Base-by-base conservation (phyloP, 345 rosid genomes). In the Linum trigynum region DNA sequence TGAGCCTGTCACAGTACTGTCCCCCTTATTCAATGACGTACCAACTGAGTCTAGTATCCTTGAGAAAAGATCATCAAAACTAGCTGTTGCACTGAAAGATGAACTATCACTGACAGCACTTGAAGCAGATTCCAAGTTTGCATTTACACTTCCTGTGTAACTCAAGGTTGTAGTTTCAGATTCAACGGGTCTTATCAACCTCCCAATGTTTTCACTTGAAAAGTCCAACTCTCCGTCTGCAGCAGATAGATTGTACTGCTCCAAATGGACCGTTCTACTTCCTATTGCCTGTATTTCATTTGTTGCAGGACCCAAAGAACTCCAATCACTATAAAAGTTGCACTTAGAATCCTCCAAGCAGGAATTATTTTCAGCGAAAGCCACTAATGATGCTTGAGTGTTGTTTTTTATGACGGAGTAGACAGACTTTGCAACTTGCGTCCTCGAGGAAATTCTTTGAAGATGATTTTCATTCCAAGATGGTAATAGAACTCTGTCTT, bases 11-110 rank as follows among this genome's bases (percentile, higher is more conserved):
- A 86, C 64, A 55, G 76, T 74, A 71, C 64, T 72, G 64, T 81
- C 90, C 73, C 86, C 90, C 55, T 84, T 77, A 65, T 65, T 80
- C 23, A 86, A 61, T 55, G 91, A 84, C 63, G 82, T 71, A 32
- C 74, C 76, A 66, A 88, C 39, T 39, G 94, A 80, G 12, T 78
- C 80, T 59, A 69, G 73, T 51, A 77, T 55, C 56, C 78, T 81
- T 43, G 84, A 74, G 41, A 83, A 59, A 69, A 83, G 68, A 64
- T 88, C 87, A 64, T 78, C 83, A 56, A 82, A 66, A 71, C 77
- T 82, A 45, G 78, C 77, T 72, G 80, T 85, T 3, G 60, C 68
- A 66, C 73, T 74, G 8, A 78, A 61, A 64, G 77, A 42, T 57
- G 90, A 71, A 73, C 64, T 71, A 63, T 61, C 75, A 60, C 74